These are phyloP conservation scores for Zymoseptoria passerinii DNA, from an alignment of 2,329 filamentous ascomycete species.

Conservation along the genomic window DNA sequence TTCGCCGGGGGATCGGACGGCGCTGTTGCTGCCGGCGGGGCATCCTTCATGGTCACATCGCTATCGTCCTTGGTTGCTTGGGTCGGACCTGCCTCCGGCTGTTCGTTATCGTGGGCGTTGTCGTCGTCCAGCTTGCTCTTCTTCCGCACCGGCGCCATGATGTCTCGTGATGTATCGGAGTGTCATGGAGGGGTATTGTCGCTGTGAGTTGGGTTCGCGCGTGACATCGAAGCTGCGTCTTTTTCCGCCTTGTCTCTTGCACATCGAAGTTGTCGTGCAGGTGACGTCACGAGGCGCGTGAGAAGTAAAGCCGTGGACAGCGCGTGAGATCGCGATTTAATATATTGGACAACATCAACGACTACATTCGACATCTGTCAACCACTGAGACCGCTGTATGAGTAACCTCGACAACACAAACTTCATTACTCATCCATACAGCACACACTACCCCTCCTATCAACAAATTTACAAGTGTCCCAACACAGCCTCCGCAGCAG, in stretches of 20 bases:
- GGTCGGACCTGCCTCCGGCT: slow-evolving; percentile 5
- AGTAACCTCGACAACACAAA: background rate
- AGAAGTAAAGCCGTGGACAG: background rate
- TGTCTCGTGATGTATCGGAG: background rate
- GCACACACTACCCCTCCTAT: too few relatives aligned
- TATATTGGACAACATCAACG: background rate
- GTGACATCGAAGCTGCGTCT: background rate
- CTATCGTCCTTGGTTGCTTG: slow-evolving; percentile 1
- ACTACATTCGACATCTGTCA: background rate
- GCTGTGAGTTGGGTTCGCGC: background rate
- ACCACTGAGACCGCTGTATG: too few relatives aligned
- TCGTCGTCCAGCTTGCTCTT: slow-evolving; percentile 18
- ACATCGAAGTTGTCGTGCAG: background rate
- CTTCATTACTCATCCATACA: background rate
- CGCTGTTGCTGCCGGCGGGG: background rate
- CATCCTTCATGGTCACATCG: slow-evolving; percentile 5
- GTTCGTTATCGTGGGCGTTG: slow-evolving; percentile 12
- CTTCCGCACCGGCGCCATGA: slow-evolving; percentile 21
- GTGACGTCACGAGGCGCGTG: background rate
- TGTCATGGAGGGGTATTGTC: background rate
- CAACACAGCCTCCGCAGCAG: slow-evolving; percentile 18
- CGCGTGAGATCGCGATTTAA: background rate
- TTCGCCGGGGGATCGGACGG: background rate
- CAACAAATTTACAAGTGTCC: slow-evolving; percentile 9
- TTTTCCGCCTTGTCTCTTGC: background rate